These are phyloP conservation scores for Rusavskia elegans DNA, from an alignment of 495 filamentous ascomycete genomes.

Conservation along the genomic window DNA sequence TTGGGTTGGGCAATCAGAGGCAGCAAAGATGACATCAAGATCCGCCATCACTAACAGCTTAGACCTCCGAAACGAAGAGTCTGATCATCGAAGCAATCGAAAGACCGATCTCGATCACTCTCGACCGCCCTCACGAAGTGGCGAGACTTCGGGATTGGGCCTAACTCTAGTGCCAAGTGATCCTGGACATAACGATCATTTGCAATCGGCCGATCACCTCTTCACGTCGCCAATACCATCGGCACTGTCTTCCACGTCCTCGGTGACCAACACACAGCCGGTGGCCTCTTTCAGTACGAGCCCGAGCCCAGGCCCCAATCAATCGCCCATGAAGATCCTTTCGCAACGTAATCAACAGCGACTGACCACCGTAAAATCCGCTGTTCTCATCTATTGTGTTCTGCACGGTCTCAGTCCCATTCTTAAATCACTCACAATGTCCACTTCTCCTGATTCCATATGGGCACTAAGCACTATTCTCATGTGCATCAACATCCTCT, in stretches of 20 bases:
- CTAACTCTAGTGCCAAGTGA: conserved; percentile 19
- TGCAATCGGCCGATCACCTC: conserved; percentile 8
- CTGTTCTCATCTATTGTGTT: conserved; percentile 81
- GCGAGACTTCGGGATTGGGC: conserved; percentile 34
- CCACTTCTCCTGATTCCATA: conserved; percentile 79
- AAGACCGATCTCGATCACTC: conserved; percentile 26
- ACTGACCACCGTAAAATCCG: conserved; percentile 68
- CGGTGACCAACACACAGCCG: not conserved
- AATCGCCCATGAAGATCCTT: conserved; percentile 3
- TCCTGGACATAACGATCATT: conserved; percentile 9
- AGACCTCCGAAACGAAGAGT: not conserved
- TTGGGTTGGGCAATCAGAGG: conserved; percentile 57
- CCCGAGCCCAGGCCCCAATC: not conserved
- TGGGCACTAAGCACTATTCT: conserved; percentile 94
- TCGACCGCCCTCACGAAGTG: conserved; percentile 21
- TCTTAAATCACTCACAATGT: conserved; percentile 81
- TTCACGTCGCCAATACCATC: conserved; percentile 4
- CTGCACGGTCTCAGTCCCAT: conserved; percentile 86
- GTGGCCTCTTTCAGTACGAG: no score
- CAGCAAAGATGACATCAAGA: conserved; percentile 9
- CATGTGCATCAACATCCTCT: conserved; percentile 87
- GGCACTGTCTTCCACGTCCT: not conserved
- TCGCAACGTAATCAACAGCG: conserved; percentile 50
- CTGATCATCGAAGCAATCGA: conserved; percentile 11
- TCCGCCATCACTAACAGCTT: conserved; percentile 5